A percentile compares a stretch with the other conserved stretches of the same genome.
These are phyloP conservation scores for Takashimella koratensis DNA, from an alignment of 1,284 basidiomycete species.

Conservation along the genomic window DNA sequence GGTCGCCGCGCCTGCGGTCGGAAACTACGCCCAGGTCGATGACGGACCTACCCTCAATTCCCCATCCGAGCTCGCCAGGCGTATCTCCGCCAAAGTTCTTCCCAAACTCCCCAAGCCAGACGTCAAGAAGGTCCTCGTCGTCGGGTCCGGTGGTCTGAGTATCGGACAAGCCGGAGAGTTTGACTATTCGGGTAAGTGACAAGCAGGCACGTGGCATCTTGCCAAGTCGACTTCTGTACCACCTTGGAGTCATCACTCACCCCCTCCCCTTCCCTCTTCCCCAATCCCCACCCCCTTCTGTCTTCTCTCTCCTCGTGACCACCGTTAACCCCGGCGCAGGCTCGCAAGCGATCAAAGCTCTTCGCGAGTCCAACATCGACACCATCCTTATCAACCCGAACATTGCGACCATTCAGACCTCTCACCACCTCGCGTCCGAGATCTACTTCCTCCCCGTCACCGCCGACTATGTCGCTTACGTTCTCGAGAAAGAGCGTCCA, in stretches of 20 bases:
- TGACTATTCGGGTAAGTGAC: constrained; percentile 80
- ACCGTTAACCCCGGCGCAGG: constrained; percentile 31
- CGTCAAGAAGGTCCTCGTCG: constrained; percentile 93
- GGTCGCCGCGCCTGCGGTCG: constrained; percentile 73
- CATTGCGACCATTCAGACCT: constrained; percentile 96
- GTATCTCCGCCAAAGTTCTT: constrained; percentile 84
- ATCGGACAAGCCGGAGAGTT: constrained; percentile 99
- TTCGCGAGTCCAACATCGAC: constrained; percentile 90
- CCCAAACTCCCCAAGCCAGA: constrained; percentile 71
- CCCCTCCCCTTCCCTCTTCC: neutral
- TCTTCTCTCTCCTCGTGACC: neutral
- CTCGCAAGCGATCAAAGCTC: constrained; percentile 97
- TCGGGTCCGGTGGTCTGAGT: constrained; percentile 91
- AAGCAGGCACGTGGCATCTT: too few relatives aligned
- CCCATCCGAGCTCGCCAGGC: constrained; percentile 85
- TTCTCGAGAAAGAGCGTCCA: constrained; percentile 95
- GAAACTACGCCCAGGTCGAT: constrained; percentile 62
- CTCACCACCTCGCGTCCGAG: constrained; percentile 90
- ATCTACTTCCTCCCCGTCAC: constrained; percentile 98
- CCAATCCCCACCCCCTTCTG: neutral
- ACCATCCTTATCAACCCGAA: constrained; percentile 97
- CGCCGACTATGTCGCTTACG: constrained; percentile 95
- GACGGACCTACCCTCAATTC: constrained; percentile 82
- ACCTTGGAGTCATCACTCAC: neutral
- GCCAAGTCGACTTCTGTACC: too few relatives aligned